Conservation (phyloP, 768 basidiomycete species). For the Tulasnella sp. region DNA sequence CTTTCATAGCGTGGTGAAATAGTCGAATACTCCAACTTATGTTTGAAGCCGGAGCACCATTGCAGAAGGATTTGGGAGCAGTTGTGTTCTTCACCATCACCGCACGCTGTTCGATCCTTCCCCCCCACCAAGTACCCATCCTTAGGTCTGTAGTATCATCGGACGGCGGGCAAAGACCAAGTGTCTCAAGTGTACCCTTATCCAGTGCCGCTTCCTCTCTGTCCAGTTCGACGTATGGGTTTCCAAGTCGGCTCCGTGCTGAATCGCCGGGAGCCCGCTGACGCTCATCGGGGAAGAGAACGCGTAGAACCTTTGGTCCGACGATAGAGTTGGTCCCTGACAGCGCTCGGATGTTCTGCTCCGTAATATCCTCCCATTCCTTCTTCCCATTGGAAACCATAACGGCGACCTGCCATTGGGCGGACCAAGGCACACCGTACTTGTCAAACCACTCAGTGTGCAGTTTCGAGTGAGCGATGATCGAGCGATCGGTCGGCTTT, state of each 20-base stretch:
- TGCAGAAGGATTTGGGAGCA: not conserved
- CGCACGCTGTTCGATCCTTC: constrained; percentile 49
- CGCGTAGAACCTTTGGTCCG: constrained; percentile 41
- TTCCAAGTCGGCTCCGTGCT: not conserved
- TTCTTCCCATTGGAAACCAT: constrained; percentile 44
- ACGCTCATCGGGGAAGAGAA: constrained; percentile 33
- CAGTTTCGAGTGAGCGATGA: constrained; percentile 16
- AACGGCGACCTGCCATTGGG: constrained; percentile 60
- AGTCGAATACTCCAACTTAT: constrained; percentile 45
- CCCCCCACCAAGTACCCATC: constrained; percentile 57
- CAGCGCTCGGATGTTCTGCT: constrained; percentile 43
- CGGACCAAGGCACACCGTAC: constrained; percentile 50
- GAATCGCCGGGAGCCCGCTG: not conserved
- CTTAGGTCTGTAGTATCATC: constrained; percentile 31
- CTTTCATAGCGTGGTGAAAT: constrained; percentile 54
- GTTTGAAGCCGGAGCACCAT: not conserved
- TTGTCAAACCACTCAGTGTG: constrained; percentile 39
- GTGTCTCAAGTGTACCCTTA: constrained; percentile 45
- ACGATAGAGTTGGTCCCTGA: constrained; percentile 44
- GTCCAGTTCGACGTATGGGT: constrained; percentile 61
- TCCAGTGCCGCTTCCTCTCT: constrained; percentile 52
- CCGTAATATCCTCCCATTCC: constrained; percentile 43
- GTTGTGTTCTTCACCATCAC: not conserved
- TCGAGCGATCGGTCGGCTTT: not conserved
- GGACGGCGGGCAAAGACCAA: constrained; percentile 47